Evolutionary conservation across 176 grass and related monocot genomes (phyloP).

Genomic region (Tuctoria greenei): DNA sequence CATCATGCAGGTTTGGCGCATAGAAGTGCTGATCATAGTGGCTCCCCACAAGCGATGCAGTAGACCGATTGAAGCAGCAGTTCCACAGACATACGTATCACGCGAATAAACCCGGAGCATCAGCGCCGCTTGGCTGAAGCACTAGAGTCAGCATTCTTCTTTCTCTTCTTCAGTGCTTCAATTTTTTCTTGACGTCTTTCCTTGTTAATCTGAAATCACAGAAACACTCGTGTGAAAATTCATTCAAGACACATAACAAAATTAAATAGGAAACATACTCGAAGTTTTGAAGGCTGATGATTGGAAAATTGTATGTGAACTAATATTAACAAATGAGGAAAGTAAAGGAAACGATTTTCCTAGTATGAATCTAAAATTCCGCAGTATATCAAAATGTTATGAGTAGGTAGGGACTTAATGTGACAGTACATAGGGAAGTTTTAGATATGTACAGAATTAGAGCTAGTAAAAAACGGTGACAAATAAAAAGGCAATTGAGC

Average conservation of each 20-base stretch:
- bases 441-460: background rate
- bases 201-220: conserved; percentile 43
- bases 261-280: background rate
- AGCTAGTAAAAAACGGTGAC: background rate
- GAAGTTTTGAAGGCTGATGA: too few species aligned
- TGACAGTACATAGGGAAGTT: background rate
- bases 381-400: too few species aligned
- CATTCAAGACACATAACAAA: background rate
- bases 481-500: background rate
- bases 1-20: background rate
- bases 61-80: background rate
- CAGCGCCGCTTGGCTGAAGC: conserved; percentile 35
- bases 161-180: conserved; percentile 64
- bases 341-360: background rate
- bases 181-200: conserved; percentile 51
- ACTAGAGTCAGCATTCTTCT: conserved; percentile 57
- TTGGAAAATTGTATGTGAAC: too few species aligned
- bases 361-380: background rate
- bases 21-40: background rate
- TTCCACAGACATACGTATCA: background rate
- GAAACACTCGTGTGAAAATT: background rate
- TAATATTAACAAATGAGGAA: too few species aligned
- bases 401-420: too few species aligned
- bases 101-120: background rate
- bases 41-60: background rate